Evolutionary conservation across 208 protist species (phyloP).

Genomic region (Trypanosoma boissoni): DNA sequence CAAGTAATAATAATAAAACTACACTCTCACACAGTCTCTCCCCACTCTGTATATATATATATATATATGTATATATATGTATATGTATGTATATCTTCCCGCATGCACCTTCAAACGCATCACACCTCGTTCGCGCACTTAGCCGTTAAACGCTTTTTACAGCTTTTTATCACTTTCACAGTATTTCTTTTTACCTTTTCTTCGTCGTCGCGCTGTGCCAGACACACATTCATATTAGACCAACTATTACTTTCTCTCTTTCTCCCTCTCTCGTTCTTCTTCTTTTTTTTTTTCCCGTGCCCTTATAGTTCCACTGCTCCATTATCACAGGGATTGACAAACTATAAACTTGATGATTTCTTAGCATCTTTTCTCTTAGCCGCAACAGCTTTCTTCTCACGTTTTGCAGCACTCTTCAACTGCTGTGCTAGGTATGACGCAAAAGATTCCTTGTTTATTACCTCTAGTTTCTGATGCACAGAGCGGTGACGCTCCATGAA

Average conservation of each 20-base stretch:
- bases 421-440: slow-evolving; percentile 73
- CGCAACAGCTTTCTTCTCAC: slow-evolving; percentile 25
- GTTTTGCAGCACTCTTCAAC: slow-evolving; percentile 54
- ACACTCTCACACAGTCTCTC: no score
- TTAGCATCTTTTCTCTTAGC: slow-evolving; percentile 17
- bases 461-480: slow-evolving; percentile 80
- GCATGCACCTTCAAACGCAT: no score
- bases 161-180: neutral
- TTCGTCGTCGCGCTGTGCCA: no score
- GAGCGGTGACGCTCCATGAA: slow-evolving; percentile 82
- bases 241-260: neutral
- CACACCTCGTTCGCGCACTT: neutral
- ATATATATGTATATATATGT: no score
- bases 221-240: no score
- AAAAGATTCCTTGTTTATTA: slow-evolving; percentile 84
- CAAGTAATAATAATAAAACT: no score
- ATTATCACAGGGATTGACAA: no score
- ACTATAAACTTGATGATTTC: slow-evolving; percentile 16
- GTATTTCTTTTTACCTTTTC: neutral
- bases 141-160: slow-evolving; percentile 13
- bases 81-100: no score
- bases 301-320: no score
- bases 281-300: slow-evolving; percentile 8
- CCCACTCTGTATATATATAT: no score
- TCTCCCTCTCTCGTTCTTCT: slow-evolving; percentile 1